Percentiles rank a stretch among this genome's conserved stretches.
phyloP scores from a whole-genome alignment of 2,329 filamentous ascomycete genomes.

The Ceratocystis huliohia region DNA sequence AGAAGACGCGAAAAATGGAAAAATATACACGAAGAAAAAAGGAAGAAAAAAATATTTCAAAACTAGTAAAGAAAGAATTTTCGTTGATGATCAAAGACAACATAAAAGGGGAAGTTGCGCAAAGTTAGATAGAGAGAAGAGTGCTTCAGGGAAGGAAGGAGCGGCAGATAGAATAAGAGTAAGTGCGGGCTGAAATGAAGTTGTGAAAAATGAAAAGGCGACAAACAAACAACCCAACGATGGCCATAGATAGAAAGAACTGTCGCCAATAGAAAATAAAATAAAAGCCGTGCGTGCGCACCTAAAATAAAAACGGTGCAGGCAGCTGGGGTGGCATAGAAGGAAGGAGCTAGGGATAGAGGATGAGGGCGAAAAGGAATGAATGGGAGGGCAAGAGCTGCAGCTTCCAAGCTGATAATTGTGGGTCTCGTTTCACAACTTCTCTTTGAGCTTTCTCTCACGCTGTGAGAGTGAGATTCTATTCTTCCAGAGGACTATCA shows the following conservation, averaged over 20 bases:
- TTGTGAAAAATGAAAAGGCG: not conserved
- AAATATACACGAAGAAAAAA: not conserved
- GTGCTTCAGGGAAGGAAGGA: not conserved
- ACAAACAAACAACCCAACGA: conserved; percentile 4
- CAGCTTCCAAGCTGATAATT: conserved; percentile 4
- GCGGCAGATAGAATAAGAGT: not conserved
- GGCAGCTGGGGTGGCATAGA: conserved; percentile 1
- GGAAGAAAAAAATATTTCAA: not conserved
- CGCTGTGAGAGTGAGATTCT: not conserved
- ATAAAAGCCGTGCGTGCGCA: not conserved
- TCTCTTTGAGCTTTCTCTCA: conserved; percentile 1
- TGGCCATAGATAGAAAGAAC: not conserved
- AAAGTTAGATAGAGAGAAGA: not conserved
- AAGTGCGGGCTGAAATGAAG: not conserved
- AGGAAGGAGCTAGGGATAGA: conserved; percentile 11
- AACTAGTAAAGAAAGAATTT: not conserved
- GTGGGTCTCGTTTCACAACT: conserved; percentile 7
- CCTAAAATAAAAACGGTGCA: not conserved
- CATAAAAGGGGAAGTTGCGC: not conserved
- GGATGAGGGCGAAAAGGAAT: not conserved
- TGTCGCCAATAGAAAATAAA: not conserved
- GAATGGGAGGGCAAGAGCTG: conserved; percentile 10
- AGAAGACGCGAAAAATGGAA: conserved; percentile 18
- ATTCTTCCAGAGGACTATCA: not conserved
- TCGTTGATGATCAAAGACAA: not conserved